Evolutionary conservation across 2,329 filamentous ascomycete species (phyloP).

Genomic region (Chaetomium olivaceum): DNA sequence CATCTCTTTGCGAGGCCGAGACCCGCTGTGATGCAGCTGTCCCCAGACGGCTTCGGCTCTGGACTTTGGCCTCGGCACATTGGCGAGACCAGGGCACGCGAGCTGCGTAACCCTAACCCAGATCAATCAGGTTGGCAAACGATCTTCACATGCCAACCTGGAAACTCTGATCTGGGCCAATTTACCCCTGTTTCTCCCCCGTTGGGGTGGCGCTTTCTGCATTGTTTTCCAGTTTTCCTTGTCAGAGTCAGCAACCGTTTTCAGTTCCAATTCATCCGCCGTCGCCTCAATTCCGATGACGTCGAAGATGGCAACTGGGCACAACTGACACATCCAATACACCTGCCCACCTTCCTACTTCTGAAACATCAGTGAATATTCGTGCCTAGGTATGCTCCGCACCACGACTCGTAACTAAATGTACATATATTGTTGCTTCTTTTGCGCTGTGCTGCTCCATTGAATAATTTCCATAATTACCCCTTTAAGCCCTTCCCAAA

Average conservation of each 20-base stretch:
- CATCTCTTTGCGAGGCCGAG: slow-evolving; percentile 11
- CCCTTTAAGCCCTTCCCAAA: neutral
- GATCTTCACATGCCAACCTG: slow-evolving; percentile 4
- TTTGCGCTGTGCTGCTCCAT: neutral
- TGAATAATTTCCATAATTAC: neutral
- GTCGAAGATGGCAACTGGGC: neutral
- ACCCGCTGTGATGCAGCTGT: slow-evolving; percentile 19
- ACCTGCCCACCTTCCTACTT: neutral
- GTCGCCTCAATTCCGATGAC: slow-evolving; percentile 1
- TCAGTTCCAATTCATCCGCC: neutral
- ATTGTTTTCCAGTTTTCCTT: neutral
- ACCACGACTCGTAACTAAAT: neutral
- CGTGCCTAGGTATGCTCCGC: neutral
- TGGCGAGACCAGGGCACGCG: neutral
- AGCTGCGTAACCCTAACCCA: slow-evolving; percentile 18
- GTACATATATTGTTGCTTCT: neutral
- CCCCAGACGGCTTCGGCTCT: slow-evolving; percentile 20
- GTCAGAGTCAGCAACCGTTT: neutral
- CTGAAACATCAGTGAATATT: neutral
- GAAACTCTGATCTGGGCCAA: neutral
- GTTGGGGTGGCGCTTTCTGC: neutral
- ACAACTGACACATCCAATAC: neutral
- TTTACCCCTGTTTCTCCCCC: neutral
- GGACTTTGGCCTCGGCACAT: slow-evolving; percentile 29
- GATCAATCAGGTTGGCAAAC: neutral